phyloP scores from a whole-genome alignment of 2,329 filamentous ascomycete species.

The Alternaria gaisen region DNA sequence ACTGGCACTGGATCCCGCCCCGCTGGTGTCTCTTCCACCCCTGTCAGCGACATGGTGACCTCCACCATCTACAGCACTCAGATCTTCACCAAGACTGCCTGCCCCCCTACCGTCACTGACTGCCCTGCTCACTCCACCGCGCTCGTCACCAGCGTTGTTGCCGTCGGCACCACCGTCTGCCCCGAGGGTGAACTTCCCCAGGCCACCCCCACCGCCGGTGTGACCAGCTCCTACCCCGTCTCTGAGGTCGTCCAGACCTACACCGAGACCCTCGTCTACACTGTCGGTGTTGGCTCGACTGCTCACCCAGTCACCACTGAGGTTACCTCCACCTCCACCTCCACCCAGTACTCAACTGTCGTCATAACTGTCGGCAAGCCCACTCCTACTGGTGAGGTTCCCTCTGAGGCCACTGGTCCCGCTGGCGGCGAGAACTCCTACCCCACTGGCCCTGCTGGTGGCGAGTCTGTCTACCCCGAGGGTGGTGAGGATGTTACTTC shows the following conservation, averaged over 20 bases:
- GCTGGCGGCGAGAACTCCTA: conserved; percentile 15
- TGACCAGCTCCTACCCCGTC: conserved; percentile 31
- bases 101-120: conserved; percentile 16
- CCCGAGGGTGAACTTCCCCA: conserved; percentile 35
- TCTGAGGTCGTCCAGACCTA: conserved; percentile 45
- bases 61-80: conserved; percentile 56
- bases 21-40: conserved; percentile 41
- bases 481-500: conserved; percentile 45
- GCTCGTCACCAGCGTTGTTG: conserved; percentile 52
- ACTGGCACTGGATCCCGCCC: conserved; percentile 44
- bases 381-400: conserved; percentile 5
- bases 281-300: conserved; percentile 51
- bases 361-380: conserved; percentile 33
- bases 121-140: conserved; percentile 36
- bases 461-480: conserved; percentile 11
- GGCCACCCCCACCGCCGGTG: conserved; percentile 22
- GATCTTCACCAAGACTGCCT: conserved; percentile 46
- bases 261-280: conserved; percentile 56
- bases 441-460: conserved; percentile 9
- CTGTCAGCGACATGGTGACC: conserved; percentile 50
- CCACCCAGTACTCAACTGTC: conserved; percentile 46
- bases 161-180: conserved; percentile 57
- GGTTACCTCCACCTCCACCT: conserved; percentile 42
- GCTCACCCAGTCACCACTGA: conserved; percentile 57
- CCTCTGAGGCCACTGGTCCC: conserved; percentile 14